phyloP scores from a whole-genome alignment of 2,329 filamentous ascomycete genomes.

The Aspergillus phoenicis region DNA sequence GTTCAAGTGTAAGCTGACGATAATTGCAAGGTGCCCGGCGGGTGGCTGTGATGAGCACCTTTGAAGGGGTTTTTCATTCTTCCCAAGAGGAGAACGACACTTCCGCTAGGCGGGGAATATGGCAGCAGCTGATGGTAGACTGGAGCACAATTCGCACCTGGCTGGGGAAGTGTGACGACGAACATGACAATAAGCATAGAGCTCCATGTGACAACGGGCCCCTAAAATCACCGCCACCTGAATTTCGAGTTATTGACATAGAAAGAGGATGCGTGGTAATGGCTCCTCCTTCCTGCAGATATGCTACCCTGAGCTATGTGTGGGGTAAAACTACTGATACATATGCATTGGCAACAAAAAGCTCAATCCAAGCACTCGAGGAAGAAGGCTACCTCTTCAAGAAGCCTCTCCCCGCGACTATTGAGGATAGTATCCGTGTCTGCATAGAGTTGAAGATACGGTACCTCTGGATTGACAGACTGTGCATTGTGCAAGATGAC shows the following conservation, averaged over 20 bases:
- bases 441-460: background rate
- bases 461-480: conserved; percentile 4
- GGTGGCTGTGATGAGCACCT: no score
- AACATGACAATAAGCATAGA: background rate
- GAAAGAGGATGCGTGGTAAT: background rate
- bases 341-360: background rate
- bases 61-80: no score
- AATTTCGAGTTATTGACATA: background rate
- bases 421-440: background rate
- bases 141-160: background rate
- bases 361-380: background rate
- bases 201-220: conserved; percentile 5
- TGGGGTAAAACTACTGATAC: background rate
- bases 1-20: no score
- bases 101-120: no score
- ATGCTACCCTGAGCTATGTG: conserved; percentile 8
- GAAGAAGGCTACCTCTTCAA: background rate
- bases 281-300: background rate
- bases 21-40: no score
- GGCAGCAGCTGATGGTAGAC: background rate
- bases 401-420: background rate
- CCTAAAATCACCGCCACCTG: background rate
- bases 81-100: no score
- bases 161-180: background rate
- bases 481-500: conserved; percentile 5